Conservation (phyloP, 495 filamentous ascomycete species). For the Patellaria atrata region DNA sequence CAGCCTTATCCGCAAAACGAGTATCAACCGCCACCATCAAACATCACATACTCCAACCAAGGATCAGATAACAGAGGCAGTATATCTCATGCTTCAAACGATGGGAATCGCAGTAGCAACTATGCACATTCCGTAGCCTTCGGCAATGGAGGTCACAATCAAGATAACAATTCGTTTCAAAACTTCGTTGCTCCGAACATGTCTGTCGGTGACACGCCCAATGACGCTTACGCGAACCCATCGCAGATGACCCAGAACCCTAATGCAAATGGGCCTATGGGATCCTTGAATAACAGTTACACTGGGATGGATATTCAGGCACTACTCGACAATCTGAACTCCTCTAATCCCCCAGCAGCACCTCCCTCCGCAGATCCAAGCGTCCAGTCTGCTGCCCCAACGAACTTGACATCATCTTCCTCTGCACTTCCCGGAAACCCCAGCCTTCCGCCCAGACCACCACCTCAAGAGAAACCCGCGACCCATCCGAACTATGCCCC, state of each 20-base stretch:
- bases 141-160: conserved; percentile 8
- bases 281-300: conserved; percentile 8
- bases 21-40: no score
- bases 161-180: no score
- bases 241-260: no score
- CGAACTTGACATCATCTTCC: conserved; percentile 20
- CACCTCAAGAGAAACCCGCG: conserved; percentile 40
- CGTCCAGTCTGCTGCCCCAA: conserved; percentile 7
- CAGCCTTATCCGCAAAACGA: conserved; percentile 12
- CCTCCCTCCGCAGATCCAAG: not conserved
- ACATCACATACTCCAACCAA: no score
- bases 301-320: conserved; percentile 28
- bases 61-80: no score
- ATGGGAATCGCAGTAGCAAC: no score
- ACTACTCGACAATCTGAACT: conserved; percentile 24
- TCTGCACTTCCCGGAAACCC: conserved; percentile 33
- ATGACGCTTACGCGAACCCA: no score
- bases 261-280: conserved; percentile 6
- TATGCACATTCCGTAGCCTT: conserved; percentile 11
- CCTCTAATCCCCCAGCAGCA: conserved; percentile 10
- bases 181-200: no score
- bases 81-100: no score
- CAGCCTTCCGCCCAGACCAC: conserved; percentile 41
- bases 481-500: conserved; percentile 42
- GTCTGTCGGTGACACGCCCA: no score